These are phyloP conservation scores for Gremmenia infestans DNA, from an alignment of 2,329 filamentous ascomycete genomes.

Conservation along the genomic window DNA sequence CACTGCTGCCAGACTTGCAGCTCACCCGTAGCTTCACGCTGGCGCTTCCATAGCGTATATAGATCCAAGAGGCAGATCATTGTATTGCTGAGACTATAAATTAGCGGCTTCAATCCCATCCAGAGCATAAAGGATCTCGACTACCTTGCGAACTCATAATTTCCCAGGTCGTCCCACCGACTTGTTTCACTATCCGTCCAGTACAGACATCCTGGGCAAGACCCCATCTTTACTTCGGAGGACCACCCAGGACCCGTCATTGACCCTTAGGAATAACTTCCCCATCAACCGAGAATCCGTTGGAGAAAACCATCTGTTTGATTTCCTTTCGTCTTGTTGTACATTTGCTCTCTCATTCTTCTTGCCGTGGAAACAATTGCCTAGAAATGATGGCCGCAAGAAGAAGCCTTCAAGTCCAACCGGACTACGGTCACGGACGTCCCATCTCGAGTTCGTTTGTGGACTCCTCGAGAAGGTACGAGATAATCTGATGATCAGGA, in stretches of 20 bases:
- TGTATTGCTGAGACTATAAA: conserved; percentile 20
- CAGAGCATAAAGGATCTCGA: conserved; percentile 16
- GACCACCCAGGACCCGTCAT: conserved; percentile 10
- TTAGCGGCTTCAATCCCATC: conserved; percentile 21
- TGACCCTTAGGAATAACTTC: conserved; percentile 13
- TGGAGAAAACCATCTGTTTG: conserved; percentile 15
- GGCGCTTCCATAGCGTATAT: conserved; percentile 1
- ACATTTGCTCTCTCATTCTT: conserved; percentile 22
- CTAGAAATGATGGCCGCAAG: conserved; percentile 30
- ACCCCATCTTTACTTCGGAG: conserved; percentile 14
- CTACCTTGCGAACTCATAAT: conserved; percentile 7
- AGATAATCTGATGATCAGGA: conserved; percentile 5
- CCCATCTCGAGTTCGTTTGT: conserved; percentile 21
- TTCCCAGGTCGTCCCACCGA: conserved; percentile 20
- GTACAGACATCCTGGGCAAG: conserved; percentile 13
- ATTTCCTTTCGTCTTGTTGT: conserved; percentile 23
- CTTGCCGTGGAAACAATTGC: conserved; percentile 10
- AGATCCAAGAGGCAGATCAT: conserved; percentile 10
- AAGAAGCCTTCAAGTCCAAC: conserved; percentile 30
- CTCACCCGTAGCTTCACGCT: conserved; percentile 10
- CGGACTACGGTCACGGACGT: conserved; percentile 28
- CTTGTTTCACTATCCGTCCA: conserved; percentile 10
- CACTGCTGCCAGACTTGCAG: conserved; percentile 18
- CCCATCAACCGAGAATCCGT: conserved; percentile 6
- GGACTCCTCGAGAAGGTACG: conserved; percentile 31